phyloP scores from a whole-genome alignment of 371 early-diverging fungal species.

The Globomyces sp. region DNA sequence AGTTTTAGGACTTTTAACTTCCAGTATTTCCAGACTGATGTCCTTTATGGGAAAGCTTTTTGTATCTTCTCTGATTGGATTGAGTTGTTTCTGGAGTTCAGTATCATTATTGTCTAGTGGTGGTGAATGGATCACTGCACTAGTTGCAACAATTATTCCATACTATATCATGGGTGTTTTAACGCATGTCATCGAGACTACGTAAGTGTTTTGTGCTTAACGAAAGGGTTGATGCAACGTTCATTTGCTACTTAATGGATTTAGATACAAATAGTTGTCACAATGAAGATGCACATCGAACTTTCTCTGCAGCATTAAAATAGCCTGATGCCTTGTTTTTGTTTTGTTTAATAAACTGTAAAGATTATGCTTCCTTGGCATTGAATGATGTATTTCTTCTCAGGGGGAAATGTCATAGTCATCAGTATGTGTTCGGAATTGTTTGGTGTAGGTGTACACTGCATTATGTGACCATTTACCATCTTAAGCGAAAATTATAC shows the following conservation, averaged over 20 bases:
- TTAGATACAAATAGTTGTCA: constrained; percentile 69
- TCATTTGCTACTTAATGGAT: constrained; percentile 78
- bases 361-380: too few species aligned
- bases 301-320: constrained; percentile 30
- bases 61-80: constrained; percentile 13
- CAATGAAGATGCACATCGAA: constrained; percentile 41
- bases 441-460: too few species aligned
- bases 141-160: constrained; percentile 51
- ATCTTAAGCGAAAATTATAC: too few species aligned
- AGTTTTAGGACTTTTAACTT: constrained; percentile 58
- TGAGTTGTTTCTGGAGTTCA: neutral
- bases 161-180: constrained; percentile 68
- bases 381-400: too few species aligned
- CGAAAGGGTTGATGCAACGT: constrained; percentile 70
- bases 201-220: constrained; percentile 53
- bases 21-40: constrained; percentile 31
- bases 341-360: too few species aligned
- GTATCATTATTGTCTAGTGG: constrained; percentile 6
- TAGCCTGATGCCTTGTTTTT: neutral
- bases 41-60: constrained; percentile 25
- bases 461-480: too few species aligned
- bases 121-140: constrained; percentile 6
- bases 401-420: too few species aligned
- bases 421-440: too few species aligned
- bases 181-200: constrained; percentile 69